phyloP scores from a whole-genome alignment of 441 rosid genomes.

The Dalechampia spathulata region DNA sequence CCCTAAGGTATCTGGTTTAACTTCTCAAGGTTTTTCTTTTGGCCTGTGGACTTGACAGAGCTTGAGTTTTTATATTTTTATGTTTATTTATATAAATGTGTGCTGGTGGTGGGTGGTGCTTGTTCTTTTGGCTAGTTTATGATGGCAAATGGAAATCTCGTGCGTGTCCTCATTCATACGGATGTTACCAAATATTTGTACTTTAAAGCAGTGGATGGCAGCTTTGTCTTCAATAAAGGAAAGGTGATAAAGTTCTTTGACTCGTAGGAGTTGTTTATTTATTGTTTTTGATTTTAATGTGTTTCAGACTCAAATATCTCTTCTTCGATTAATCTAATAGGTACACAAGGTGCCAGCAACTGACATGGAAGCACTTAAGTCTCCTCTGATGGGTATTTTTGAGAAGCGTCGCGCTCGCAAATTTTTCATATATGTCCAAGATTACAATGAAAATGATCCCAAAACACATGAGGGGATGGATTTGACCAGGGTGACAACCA shows the following conservation, averaged over 20 bases:
- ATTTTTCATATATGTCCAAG: conserved; percentile 76
- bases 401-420: conserved; percentile 91
- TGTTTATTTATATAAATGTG: background rate
- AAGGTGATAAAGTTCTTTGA: conserved; percentile 41
- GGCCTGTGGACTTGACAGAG: background rate
- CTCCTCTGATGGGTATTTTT: conserved; percentile 91
- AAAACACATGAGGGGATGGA: conserved; percentile 90
- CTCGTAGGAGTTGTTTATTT: background rate
- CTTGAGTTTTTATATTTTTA: too few relatives aligned
- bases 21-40: background rate
- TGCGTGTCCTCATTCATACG: conserved; percentile 85
- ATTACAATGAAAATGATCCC: conserved; percentile 66
- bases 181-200: conserved; percentile 83
- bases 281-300: background rate
- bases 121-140: conserved; percentile 49
- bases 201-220: conserved; percentile 92
- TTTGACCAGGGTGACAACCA: conserved; percentile 72
- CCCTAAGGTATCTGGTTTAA: conserved; percentile 52
- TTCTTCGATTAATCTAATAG: conserved; percentile 24
- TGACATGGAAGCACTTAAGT: conserved; percentile 86
- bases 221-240: conserved; percentile 76
- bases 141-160: conserved; percentile 96
- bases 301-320: background rate
- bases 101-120: background rate
- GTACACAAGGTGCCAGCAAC: conserved; percentile 90